Evolutionary conservation across 2,329 filamentous ascomycete genomes (phyloP).

Genomic region (Ophiostoma triangulosporum): DNA sequence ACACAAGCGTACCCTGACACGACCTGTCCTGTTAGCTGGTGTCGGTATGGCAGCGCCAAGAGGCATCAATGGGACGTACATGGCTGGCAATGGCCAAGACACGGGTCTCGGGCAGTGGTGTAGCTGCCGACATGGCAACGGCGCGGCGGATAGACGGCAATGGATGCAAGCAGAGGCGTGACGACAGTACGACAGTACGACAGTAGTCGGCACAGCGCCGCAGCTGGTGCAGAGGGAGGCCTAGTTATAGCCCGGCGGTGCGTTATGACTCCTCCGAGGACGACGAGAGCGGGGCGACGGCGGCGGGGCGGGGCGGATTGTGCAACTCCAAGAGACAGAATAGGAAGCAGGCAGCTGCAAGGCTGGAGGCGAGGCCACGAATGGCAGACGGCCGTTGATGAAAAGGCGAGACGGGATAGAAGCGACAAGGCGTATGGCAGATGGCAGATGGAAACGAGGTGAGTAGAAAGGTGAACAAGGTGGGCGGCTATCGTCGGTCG

Average conservation of each 20-base stretch:
- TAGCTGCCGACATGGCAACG: constrained; percentile 24
- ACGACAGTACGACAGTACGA: background rate
- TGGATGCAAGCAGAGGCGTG: no score
- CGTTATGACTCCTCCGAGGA: background rate
- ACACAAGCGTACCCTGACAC: constrained; percentile 50
- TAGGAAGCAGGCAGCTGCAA: background rate
- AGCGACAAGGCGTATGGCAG: background rate
- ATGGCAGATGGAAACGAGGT: no score
- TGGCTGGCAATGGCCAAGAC: constrained; percentile 88
- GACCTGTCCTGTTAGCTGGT: constrained; percentile 40
- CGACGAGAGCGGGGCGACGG: background rate
- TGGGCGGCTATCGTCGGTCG: no score
- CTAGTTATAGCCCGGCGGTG: background rate
- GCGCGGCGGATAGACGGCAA: background rate
- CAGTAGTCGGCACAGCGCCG: no score
- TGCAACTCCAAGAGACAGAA: background rate
- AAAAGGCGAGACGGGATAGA: background rate
- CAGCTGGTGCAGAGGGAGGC: no score
- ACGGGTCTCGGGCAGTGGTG: constrained; percentile 41
- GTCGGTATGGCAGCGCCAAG: no score
- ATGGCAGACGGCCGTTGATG: background rate
- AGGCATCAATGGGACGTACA: constrained; percentile 48
- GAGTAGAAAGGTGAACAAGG: no score
- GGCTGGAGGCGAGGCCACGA: background rate
- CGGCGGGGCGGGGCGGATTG: background rate